Evolutionary conservation across 805 yeast genomes (phyloP).

Genomic region (Pichia nanzhaoensis): DNA sequence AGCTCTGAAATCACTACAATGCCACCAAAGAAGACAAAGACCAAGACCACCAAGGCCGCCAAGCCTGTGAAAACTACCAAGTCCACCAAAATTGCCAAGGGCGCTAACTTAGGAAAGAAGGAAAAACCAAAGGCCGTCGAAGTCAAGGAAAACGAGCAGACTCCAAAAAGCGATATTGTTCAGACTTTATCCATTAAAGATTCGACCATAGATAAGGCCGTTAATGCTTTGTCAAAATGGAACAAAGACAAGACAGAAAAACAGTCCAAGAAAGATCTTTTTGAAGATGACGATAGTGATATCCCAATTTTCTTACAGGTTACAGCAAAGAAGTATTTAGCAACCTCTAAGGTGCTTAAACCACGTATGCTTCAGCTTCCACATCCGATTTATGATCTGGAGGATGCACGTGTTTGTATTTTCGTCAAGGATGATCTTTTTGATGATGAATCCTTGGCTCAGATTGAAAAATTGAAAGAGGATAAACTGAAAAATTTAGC

Average conservation of each 20-base stretch:
- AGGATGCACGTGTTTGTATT: conserved; percentile 45
- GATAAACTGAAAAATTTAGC: conserved; percentile 39
- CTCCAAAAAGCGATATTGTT: background rate
- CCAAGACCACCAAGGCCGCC: conserved; percentile 1
- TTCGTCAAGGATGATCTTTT: conserved; percentile 61
- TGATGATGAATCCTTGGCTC: conserved; percentile 36
- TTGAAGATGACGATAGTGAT: conserved; percentile 53
- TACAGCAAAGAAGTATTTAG: conserved; percentile 57
- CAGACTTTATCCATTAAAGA: conserved; percentile 22
- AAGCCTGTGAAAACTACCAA: background rate
- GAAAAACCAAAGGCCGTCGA: background rate
- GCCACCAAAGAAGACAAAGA: conserved; percentile 6
- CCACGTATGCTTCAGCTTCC: conserved; percentile 42
- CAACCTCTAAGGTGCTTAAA: conserved; percentile 52
- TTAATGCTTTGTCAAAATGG: conserved; percentile 61
- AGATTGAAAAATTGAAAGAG: conserved; percentile 34
- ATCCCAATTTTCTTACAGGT: conserved; percentile 53
- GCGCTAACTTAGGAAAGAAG: background rate
- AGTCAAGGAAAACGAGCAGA: background rate
- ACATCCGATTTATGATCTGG: conserved; percentile 41
- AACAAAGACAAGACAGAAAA: conserved; percentile 30
- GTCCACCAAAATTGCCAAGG: background rate
- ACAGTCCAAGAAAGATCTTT: conserved; percentile 35
- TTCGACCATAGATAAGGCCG: conserved; percentile 39
- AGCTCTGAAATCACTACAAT: background rate